Evolutionary conservation across 352 stramenopile species (phyloP).

Genomic region (Pythium inflatum): DNA sequence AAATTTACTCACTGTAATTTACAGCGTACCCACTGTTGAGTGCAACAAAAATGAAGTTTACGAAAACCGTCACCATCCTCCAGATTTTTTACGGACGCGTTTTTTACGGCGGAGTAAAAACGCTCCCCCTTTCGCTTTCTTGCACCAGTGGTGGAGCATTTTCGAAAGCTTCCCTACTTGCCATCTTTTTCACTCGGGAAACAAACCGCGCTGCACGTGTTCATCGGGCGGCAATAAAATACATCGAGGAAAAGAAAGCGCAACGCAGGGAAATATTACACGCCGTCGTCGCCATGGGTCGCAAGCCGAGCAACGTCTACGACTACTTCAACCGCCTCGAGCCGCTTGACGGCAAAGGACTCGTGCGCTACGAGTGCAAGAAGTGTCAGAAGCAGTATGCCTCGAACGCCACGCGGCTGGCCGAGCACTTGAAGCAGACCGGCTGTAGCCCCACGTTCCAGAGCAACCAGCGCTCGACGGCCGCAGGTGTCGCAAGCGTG

Average conservation of each 20-base stretch:
- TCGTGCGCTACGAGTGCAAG: conserved; percentile 88
- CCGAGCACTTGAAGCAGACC: conserved; percentile 76
- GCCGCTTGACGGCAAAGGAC: conserved; percentile 62
- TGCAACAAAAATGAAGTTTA: conserved; percentile 32
- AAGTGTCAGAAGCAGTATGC: conserved; percentile 89
- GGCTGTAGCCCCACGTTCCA: conserved; percentile 76
- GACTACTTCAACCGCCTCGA: conserved; percentile 84
- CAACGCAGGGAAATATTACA: conserved; percentile 42
- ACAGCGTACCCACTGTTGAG: background rate
- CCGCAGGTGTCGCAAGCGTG: conserved; percentile 25
- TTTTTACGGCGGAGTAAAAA: conserved; percentile 41
- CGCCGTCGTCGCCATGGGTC: conserved; percentile 53
- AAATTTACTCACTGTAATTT: conserved; percentile 28
- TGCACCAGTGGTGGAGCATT: background rate
- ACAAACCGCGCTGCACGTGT: conserved; percentile 9
- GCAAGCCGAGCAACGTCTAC: conserved; percentile 87
- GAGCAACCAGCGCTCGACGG: conserved; percentile 70
- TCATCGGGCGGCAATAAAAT: conserved; percentile 28
- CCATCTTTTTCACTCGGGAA: conserved; percentile 26
- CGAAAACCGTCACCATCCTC: no score
- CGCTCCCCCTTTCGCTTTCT: background rate
- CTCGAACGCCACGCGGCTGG: conserved; percentile 80
- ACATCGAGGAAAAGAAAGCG: conserved; percentile 35
- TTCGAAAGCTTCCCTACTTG: conserved; percentile 20
- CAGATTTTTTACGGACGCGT: conserved; percentile 22